phyloP scores from a whole-genome alignment of 352 stramenopile species.

The Phytophthora cactorum region DNA sequence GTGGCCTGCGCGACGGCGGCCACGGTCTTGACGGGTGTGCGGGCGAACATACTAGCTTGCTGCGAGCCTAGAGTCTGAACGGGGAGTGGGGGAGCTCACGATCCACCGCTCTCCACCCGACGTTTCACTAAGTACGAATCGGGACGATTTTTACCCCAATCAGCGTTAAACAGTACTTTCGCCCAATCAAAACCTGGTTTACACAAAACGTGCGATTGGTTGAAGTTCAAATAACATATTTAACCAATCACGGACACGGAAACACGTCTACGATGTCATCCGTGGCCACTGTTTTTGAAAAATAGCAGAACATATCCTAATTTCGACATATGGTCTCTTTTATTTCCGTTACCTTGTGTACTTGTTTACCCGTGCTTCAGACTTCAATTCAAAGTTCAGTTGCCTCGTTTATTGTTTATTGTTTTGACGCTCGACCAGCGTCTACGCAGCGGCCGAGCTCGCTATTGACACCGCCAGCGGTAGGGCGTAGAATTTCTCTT shows the following conservation, averaged over 20 bases:
- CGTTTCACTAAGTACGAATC: constrained; percentile 33
- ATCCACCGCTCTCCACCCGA: constrained; percentile 31
- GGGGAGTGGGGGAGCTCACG: constrained; percentile 20
- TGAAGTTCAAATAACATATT: constrained; percentile 5
- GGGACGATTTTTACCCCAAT: constrained; percentile 26
- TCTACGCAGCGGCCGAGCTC: constrained; percentile 10
- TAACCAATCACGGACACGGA: not conserved
- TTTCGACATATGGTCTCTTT: too few species aligned
- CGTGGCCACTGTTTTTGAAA: too few species aligned
- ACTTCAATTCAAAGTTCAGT: constrained; percentile 15
- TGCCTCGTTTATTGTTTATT: constrained; percentile 19
- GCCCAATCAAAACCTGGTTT: not conserved
- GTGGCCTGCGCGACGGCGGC: constrained; percentile 41
- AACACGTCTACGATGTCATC: constrained; percentile 4
- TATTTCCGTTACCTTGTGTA: too few species aligned
- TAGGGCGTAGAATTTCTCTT: constrained; percentile 3
- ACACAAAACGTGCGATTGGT: not conserved
- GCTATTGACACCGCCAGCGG: constrained; percentile 21
- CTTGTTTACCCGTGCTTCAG: not conserved
- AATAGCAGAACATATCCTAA: too few species aligned
- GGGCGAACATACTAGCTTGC: constrained; percentile 59
- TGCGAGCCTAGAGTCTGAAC: constrained; percentile 24
- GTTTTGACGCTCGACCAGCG: constrained; percentile 1
- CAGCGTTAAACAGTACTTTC: constrained; percentile 13
- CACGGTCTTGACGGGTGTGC: constrained; percentile 57